Evolutionary conservation across 2,329 filamentous ascomycete species (phyloP), one percentile per base, ranked within the genome.

Genomic region (Pseudogymnoascus sp.): DNA sequence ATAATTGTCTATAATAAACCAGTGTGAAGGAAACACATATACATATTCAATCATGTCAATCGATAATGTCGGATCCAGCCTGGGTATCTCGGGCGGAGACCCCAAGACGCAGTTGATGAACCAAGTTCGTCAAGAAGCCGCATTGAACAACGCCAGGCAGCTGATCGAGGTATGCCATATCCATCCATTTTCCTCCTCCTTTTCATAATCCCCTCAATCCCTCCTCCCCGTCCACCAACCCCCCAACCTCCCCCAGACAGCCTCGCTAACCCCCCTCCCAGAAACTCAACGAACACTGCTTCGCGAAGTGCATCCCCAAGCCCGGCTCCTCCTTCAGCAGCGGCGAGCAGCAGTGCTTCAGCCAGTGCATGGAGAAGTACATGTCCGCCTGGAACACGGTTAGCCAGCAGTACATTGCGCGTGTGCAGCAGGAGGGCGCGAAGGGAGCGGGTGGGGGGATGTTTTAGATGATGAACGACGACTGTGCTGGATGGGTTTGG

Each of bases 221-320:
- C 42, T 38, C 42, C 33, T 37, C 26, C 42, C 42, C 42, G 31
- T 37, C 56, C 21, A 21, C 62, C 53, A 38, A 23, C 9, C 21
- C 42, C 42, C 3, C 19, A 5, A 4, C 42, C 21, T 15, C 21
- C 50, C 5, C 62, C 50, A 2, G 13, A 26, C 13, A 26, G 5
- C 19, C 46, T 42, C 42, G 44, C 35, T 42, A 61, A 64, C 23
- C 21, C 13, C 7, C 19, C 42, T 7, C n/a, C 11, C 65, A 91
- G 88, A 91, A 90, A 84, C 83, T 93, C 75, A 90, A 92, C 77
- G 83, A 89, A 70, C 86, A 88, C 77, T 93, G 90, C 80, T 93
- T 91, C 78, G 84, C 90, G 56, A 87, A 86, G 74, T 93, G 90
- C 76, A 78, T 93, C 15, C 81, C 88, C 60, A 86, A 88, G 72